Conservation (phyloP, 768 basidiomycete species). For the Fomitopsis serialis region DNA sequence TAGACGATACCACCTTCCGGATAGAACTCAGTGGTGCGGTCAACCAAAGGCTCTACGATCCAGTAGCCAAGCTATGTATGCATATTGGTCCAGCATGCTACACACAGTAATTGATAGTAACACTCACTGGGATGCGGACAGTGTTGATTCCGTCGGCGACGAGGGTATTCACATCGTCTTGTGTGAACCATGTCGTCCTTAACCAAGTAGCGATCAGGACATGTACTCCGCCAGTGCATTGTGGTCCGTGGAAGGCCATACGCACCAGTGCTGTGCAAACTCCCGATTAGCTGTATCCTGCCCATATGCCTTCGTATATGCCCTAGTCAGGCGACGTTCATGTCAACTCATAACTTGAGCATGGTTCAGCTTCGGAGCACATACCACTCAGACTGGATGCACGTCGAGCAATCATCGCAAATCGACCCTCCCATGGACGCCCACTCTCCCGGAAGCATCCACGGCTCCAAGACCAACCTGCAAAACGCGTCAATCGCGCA, state of each 20-base stretch:
- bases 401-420: constrained; percentile 54
- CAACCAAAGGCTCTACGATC: constrained; percentile 70
- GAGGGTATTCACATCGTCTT: constrained; percentile 54
- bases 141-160: constrained; percentile 59
- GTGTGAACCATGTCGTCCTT: constrained; percentile 72
- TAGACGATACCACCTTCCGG: constrained; percentile 65
- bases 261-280: constrained; percentile 62
- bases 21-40: constrained; percentile 55
- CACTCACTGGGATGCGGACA: constrained; percentile 65
- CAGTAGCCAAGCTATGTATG: constrained; percentile 66
- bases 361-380: constrained; percentile 14
- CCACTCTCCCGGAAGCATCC: constrained; percentile 85
- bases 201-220: too few species aligned
- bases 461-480: constrained; percentile 75
- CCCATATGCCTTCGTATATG: constrained; percentile 49
- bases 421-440: constrained; percentile 62
- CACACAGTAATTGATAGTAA: too few species aligned
- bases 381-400: constrained; percentile 68
- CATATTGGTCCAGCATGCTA: too few species aligned
- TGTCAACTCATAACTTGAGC: too few species aligned
- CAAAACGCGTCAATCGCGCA: background rate
- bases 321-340: constrained; percentile 30
- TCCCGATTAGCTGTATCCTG: constrained; percentile 51
- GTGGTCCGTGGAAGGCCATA: too few species aligned
- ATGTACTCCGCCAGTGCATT: too few species aligned